phyloP scores from a whole-genome alignment of 192 early-diverging fungal species.

The Entophlyctis luteolus region DNA sequence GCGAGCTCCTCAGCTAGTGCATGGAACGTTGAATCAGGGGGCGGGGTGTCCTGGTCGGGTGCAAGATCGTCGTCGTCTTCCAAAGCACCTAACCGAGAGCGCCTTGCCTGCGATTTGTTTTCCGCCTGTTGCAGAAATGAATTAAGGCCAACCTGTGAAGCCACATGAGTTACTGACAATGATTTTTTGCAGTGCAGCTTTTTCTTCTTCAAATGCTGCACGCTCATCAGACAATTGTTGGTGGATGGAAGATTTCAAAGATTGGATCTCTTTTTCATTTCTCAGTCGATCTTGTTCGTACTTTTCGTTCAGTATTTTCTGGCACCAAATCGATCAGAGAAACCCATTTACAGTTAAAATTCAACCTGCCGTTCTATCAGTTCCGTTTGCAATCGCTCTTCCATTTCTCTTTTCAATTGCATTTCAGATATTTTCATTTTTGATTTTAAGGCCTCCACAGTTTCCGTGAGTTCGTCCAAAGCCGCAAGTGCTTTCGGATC shows the following conservation, averaged over 20 bases:
- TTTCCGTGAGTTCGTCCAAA: constrained; percentile 14
- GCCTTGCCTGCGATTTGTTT: not conserved
- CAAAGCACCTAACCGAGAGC: constrained; percentile 20
- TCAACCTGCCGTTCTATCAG: constrained; percentile 25
- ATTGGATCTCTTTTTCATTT: constrained; percentile 32
- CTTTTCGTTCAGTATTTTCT: constrained; percentile 23
- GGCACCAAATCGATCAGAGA: not conserved
- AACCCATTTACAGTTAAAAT: too few relatives aligned
- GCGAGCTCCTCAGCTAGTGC: not conserved
- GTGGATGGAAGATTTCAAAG: constrained; percentile 20
- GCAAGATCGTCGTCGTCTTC: constrained; percentile 35
- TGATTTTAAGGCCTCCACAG: constrained; percentile 14
- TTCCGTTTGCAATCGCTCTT: constrained; percentile 34
- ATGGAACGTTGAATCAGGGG: too few relatives aligned
- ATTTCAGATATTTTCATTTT: constrained; percentile 31
- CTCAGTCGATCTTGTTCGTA: constrained; percentile 32
- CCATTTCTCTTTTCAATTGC: constrained; percentile 32
- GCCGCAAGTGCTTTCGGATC: too few relatives aligned
- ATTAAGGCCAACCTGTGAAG: not conserved
- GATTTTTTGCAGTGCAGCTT: constrained; percentile 1
- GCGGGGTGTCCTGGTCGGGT: too few relatives aligned
- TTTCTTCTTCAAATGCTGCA: constrained; percentile 22
- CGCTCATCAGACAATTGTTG: constrained; percentile 33
- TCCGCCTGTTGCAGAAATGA: constrained; percentile 4
- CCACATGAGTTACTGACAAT: too few relatives aligned